Percentiles rank a stretch among this genome's conserved stretches.
Evolutionary conservation across 305 asterid species (phyloP).

Genomic region (Fraxinus latifolia): DNA sequence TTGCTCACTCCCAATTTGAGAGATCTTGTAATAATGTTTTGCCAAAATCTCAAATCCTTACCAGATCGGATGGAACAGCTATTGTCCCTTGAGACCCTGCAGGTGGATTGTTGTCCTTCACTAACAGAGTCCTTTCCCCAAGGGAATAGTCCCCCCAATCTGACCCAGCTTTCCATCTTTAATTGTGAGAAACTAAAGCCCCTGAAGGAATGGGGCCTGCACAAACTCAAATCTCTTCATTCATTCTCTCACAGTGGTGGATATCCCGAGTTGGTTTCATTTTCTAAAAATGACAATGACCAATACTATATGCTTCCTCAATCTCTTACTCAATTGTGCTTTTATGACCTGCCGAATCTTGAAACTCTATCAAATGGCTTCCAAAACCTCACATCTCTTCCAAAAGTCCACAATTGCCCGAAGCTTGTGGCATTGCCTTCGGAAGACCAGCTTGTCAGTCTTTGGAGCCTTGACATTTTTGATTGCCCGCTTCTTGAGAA

Average conservation of each 20-base stretch:
- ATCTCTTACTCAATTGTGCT: neutral
- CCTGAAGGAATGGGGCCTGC: conserved; percentile 18
- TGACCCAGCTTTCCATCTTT: neutral
- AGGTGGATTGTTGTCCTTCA: neutral
- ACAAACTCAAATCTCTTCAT: neutral
- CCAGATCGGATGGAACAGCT: neutral
- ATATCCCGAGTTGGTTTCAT: conserved; percentile 11
- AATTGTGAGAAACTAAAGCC: conserved; percentile 9
- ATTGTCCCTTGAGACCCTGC: neutral
- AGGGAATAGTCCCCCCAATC: conserved; percentile 6
- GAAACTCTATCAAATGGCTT: conserved; percentile 3
- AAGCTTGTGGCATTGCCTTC: conserved; percentile 16
- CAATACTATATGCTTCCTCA: conserved; percentile 2
- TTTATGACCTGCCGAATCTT: neutral
- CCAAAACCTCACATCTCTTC: conserved; percentile 11
- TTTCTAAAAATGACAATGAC: neutral
- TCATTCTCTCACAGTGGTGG: neutral
- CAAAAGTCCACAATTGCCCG: conserved; percentile 4
- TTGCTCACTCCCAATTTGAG: conserved; percentile 11
- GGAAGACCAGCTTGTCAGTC: conserved; percentile 14
- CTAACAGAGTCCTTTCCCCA: neutral
- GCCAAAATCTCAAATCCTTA: neutral
- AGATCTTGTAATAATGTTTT: neutral
- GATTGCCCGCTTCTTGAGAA: conserved; percentile 14
- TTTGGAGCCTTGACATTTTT: neutral